phyloP scores from a whole-genome alignment of 805 yeast genomes.

The Geotrichum ghanense region DNA sequence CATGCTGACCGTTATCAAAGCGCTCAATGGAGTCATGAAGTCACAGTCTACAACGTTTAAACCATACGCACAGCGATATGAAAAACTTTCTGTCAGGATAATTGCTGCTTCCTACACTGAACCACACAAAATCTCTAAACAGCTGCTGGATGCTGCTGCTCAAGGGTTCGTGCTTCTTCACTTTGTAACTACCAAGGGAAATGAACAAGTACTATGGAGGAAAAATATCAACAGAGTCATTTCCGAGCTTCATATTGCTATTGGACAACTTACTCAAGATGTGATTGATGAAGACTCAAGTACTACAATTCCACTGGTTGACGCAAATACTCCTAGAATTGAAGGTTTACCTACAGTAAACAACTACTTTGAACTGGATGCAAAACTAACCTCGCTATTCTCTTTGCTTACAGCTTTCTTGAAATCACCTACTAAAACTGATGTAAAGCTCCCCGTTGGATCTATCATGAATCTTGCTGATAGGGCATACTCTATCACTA shows the following conservation, averaged over 20 bases:
- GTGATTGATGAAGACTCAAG: constrained; percentile 12
- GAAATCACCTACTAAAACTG: constrained; percentile 41
- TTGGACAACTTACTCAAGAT: constrained; percentile 5
- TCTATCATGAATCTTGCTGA: constrained; percentile 40
- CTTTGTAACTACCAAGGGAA: constrained; percentile 43
- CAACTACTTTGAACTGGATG: constrained; percentile 14
- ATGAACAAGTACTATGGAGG: constrained; percentile 38
- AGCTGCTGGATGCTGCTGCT: constrained; percentile 33
- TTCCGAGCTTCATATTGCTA: constrained; percentile 9
- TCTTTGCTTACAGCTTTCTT: constrained; percentile 34
- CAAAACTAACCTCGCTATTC: constrained; percentile 6
- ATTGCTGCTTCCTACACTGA: constrained; percentile 24
- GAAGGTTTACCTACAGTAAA: constrained; percentile 18
- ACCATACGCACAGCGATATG: constrained; percentile 60
- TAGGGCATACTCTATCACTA: constrained; percentile 42
- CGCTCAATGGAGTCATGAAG: constrained; percentile 34
- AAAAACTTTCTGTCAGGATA: constrained; percentile 31
- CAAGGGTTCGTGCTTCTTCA: constrained; percentile 45
- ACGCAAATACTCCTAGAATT: constrained; percentile 16
- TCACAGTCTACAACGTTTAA: constrained; percentile 70
- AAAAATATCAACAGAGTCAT: constrained; percentile 33
- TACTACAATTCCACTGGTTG: constrained; percentile 30
- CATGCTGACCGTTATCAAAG: constrained; percentile 26
- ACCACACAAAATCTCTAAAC: constrained; percentile 26
- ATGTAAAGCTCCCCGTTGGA: constrained; percentile 57